Conservation (phyloP, 306 rosid species). For the Begonia fuchsioides region DNA sequence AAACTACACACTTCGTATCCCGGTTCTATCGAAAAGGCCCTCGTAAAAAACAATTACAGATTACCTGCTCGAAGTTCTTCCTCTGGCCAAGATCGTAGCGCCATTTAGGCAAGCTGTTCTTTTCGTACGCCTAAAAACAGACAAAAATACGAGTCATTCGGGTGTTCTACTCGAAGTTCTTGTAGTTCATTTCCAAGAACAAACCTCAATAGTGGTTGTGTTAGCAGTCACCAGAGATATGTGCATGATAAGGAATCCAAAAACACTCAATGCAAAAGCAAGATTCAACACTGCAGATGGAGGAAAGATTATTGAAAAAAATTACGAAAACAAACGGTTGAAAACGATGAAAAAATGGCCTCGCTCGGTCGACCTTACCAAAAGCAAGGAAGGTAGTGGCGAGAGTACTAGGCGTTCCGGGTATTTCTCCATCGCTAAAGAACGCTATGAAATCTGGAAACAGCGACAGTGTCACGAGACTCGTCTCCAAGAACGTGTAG, state of each 20-base stretch:
- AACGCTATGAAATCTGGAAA: constrained; percentile 80
- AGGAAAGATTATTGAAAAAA: constrained; percentile 15
- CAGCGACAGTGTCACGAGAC: constrained; percentile 70
- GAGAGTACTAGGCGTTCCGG: constrained; percentile 91
- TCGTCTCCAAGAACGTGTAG: constrained; percentile 94
- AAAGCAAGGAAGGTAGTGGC: constrained; percentile 97
- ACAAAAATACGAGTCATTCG: neutral
- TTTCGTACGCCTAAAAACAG: constrained; percentile 76
- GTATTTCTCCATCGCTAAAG: constrained; percentile 90
- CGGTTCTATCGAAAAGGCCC: too few species aligned
- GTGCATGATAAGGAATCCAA: constrained; percentile 94
- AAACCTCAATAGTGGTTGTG: constrained; percentile 94
- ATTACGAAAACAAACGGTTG: constrained; percentile 2
- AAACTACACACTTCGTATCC: too few species aligned
- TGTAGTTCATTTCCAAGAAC: neutral
- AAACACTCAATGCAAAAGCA: constrained; percentile 83
- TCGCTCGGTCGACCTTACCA: constrained; percentile 37
- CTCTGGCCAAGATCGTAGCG: constrained; percentile 90
- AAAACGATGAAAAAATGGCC: neutral
- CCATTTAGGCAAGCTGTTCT: constrained; percentile 92
- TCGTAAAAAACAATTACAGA: too few species aligned
- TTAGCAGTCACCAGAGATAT: constrained; percentile 77
- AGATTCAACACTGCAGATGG: constrained; percentile 65
- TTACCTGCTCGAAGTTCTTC: constrained; percentile 91
- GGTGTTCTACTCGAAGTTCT: too few species aligned